Evolutionary conservation across 2,329 filamentous ascomycete species (phyloP).

Genomic region (Alternaria viburni): DNA sequence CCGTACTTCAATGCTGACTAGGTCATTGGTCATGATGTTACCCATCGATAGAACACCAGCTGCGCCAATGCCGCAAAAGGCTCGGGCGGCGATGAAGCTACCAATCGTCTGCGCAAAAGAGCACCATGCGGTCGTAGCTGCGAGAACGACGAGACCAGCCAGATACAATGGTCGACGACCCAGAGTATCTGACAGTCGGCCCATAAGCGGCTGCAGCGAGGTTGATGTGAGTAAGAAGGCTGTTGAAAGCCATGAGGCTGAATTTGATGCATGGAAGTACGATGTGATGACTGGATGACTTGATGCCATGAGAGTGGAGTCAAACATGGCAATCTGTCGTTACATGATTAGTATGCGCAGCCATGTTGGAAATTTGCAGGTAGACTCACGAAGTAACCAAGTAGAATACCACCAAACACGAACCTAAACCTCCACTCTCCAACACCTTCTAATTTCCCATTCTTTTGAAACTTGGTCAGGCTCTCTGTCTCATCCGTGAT

Average conservation of each 20-base stretch:
- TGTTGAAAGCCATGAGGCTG: constrained; percentile 82
- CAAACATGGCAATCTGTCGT: constrained; percentile 61
- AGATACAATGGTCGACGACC: constrained; percentile 73
- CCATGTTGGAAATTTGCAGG: background rate
- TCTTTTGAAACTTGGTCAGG: constrained; percentile 33
- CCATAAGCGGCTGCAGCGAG: constrained; percentile 76
- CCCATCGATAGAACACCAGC: constrained; percentile 73
- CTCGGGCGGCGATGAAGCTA: constrained; percentile 73
- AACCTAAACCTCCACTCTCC: constrained; percentile 44
- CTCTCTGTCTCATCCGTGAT: constrained; percentile 26
- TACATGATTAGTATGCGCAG: constrained; percentile 47
- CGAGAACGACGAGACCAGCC: constrained; percentile 67
- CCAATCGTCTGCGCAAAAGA: constrained; percentile 69
- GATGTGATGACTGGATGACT: constrained; percentile 82
- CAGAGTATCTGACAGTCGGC: constrained; percentile 74
- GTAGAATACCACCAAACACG: constrained; percentile 46
- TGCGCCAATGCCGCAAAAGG: constrained; percentile 74
- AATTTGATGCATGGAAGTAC: constrained; percentile 77
- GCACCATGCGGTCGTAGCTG: constrained; percentile 71
- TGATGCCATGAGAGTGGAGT: constrained; percentile 81
- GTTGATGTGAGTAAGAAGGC: constrained; percentile 79
- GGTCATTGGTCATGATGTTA: constrained; percentile 73
- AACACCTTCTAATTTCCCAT: constrained; percentile 43
- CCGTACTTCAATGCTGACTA: constrained; percentile 75
- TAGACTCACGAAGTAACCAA: constrained; percentile 47